Conservation (phyloP, 2,329 filamentous ascomycete species). For the Aspergillus ochraceoroseus region DNA sequence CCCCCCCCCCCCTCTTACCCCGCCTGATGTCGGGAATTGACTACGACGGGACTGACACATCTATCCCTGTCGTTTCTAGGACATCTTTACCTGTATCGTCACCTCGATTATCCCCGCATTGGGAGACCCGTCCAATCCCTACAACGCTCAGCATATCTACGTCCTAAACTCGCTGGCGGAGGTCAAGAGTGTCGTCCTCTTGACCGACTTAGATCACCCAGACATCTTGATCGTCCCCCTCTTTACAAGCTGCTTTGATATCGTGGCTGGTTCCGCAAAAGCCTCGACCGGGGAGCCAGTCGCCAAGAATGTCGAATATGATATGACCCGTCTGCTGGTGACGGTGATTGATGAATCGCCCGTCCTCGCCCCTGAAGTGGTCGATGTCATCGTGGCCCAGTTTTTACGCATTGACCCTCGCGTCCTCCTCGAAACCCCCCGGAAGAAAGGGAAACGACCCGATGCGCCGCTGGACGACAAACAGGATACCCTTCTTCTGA, state of each 20-base stretch:
- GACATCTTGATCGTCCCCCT: constrained; percentile 74
- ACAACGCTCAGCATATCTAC: constrained; percentile 89
- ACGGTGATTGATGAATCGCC: constrained; percentile 81
- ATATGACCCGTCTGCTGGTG: constrained; percentile 80
- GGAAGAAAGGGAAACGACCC: constrained; percentile 54
- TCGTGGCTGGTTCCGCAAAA: constrained; percentile 73
- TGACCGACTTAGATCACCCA: constrained; percentile 79
- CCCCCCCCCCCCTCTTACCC: too few species aligned
- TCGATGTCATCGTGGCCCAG: constrained; percentile 92
- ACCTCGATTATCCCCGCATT: constrained; percentile 77
- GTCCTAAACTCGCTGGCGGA: constrained; percentile 83
- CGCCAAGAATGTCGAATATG: constrained; percentile 87
- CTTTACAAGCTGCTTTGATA: constrained; percentile 88
- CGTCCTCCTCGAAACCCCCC: constrained; percentile 46
- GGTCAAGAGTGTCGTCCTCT: constrained; percentile 87
- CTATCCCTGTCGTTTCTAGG: constrained; percentile 49
- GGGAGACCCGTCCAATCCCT: constrained; percentile 78
- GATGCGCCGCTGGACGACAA: constrained; percentile 61
- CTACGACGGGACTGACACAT: too few species aligned
- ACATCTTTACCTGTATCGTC: constrained; percentile 88
- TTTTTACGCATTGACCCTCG: constrained; percentile 82
- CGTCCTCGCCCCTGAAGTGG: constrained; percentile 70
- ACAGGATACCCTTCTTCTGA: constrained; percentile 77
- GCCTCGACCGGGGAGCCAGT: constrained; percentile 72
- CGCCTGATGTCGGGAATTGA: too few species aligned